phyloP scores from a whole-genome alignment of 352 stramenopile species.

The Aphanomyces euteiches region DNA sequence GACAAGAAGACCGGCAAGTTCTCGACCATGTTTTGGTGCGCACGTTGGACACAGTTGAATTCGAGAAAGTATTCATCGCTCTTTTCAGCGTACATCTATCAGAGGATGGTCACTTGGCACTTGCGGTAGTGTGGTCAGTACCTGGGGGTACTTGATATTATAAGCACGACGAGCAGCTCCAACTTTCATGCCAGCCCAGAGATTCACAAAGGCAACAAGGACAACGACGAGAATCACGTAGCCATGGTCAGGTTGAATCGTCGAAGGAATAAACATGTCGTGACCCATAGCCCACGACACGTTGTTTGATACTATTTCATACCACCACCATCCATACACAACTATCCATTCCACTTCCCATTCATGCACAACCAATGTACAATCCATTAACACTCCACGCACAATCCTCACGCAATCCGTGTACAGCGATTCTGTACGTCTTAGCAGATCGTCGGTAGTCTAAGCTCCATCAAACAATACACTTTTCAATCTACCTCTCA shows the following conservation, averaged over 20 bases:
- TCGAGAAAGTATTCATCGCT: conserved; percentile 56
- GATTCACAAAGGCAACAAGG: conserved; percentile 23
- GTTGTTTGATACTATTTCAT: too few relatives aligned
- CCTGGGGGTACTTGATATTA: conserved; percentile 26
- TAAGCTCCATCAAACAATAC: too few relatives aligned
- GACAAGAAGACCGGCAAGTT: conserved; percentile 43
- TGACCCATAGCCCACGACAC: too few relatives aligned
- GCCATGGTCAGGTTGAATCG: conserved; percentile 24
- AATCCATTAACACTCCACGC: too few relatives aligned
- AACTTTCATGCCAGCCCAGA: conserved; percentile 31
- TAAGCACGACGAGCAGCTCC: conserved; percentile 27
- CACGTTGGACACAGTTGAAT: conserved; percentile 84
- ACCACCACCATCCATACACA: too few relatives aligned
- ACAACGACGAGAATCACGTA: conserved; percentile 29
- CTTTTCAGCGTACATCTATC: conserved; percentile 59
- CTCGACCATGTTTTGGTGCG: conserved; percentile 82
- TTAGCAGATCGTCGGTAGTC: too few relatives aligned
- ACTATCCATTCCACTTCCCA: too few relatives aligned
- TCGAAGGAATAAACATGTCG: conserved; percentile 36
- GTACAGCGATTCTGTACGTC: too few relatives aligned
- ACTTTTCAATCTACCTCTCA: too few relatives aligned
- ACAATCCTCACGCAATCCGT: too few relatives aligned
- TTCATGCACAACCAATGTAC: too few relatives aligned
- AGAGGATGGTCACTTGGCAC: not conserved
- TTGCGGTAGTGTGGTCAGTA: not conserved